Conservation (phyloP, 768 basidiomycete genomes). For the Candolleomyces efflorescens region DNA sequence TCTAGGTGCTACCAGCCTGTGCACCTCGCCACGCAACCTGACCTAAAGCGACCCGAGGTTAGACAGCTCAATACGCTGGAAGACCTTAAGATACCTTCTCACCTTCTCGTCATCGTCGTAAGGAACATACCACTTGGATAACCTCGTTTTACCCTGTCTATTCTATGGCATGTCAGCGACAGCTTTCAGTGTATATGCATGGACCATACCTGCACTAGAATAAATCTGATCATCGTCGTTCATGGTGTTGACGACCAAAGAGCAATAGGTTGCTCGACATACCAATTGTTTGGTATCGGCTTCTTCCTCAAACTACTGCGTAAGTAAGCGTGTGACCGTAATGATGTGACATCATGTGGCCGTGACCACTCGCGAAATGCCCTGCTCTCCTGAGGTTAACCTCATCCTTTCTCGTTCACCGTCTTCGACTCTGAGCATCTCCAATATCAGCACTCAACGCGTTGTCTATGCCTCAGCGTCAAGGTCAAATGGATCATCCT, state of each 20-base stretch:
- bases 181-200: conserved; percentile 12
- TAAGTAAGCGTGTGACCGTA: no score
- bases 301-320: not conserved
- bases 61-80: not conserved
- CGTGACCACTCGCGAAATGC: no score
- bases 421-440: no score
- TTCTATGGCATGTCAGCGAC: conserved; percentile 51
- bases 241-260: not conserved
- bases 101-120: conserved; percentile 99
- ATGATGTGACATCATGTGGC: no score
- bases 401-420: no score
- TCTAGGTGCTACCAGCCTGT: conserved; percentile 89
- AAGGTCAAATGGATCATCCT: not conserved
- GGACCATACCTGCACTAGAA: conserved; percentile 78
- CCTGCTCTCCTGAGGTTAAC: no score
- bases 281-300: not conserved
- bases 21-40: conserved; percentile 92
- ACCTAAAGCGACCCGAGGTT: conserved; percentile 46
- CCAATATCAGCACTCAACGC: no score
- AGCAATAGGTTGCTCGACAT: not conserved
- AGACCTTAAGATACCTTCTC: not conserved
- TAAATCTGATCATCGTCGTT: conserved; percentile 89
- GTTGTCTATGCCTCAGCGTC: no score
- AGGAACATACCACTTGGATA: conserved; percentile 99
- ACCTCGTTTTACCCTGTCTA: conserved; percentile 94